Conservation (phyloP, 2,329 filamentous ascomycete species). For the Akanthomyces uredinophilus region DNA sequence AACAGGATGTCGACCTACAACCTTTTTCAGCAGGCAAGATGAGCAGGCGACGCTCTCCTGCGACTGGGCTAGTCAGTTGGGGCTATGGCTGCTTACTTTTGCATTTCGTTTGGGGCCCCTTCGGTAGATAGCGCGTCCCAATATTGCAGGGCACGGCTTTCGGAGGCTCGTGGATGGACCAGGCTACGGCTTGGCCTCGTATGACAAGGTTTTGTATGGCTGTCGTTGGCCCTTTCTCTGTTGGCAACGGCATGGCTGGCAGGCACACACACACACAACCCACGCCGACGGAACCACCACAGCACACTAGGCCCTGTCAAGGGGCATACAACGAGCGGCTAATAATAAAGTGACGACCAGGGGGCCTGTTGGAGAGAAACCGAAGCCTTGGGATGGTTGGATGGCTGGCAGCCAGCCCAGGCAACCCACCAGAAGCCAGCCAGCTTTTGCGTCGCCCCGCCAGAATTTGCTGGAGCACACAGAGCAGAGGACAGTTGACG, state of each 20-base stretch:
- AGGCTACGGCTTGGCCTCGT: conserved; percentile 1
- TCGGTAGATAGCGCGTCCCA: neutral
- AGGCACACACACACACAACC: neutral
- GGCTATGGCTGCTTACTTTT: neutral
- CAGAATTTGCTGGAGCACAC: neutral
- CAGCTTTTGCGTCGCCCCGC: conserved; percentile 4
- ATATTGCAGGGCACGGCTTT: conserved; percentile 12
- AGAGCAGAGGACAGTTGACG: neutral
- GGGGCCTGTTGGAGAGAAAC: neutral
- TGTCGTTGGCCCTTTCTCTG: neutral
- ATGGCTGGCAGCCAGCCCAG: neutral
- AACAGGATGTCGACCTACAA: conserved; percentile 1
- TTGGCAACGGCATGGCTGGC: neutral
- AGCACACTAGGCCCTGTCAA: neutral
- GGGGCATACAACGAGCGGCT: neutral
- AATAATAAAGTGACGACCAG: neutral
- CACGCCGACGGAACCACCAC: neutral
- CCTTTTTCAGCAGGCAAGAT: neutral
- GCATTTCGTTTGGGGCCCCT: neutral
- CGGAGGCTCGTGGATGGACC: neutral
- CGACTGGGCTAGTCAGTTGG: neutral
- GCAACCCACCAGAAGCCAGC: neutral
- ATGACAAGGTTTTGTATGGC: neutral
- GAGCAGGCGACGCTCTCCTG: neutral
- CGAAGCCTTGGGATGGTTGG: neutral